phyloP scores from a whole-genome alignment of 2,329 filamentous ascomycete species.

The Coniella vitis region DNA sequence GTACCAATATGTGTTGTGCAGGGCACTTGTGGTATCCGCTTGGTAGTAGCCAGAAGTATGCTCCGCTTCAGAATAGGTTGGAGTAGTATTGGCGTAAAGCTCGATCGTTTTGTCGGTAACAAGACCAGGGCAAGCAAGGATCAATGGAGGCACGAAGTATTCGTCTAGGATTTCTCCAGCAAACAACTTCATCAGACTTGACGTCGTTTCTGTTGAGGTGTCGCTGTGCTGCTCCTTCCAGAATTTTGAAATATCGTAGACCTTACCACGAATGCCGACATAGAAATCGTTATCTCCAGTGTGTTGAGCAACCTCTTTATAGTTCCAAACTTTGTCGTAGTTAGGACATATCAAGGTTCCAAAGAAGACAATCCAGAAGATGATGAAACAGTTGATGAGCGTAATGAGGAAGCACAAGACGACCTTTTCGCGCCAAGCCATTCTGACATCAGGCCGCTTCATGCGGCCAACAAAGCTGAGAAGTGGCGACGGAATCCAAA shows the following conservation, averaged over 20 bases:
- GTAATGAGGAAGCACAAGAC: slow-evolving; percentile 75
- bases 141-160: slow-evolving; percentile 80
- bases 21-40: slow-evolving; percentile 45
- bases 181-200: slow-evolving; percentile 65
- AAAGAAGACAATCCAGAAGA: slow-evolving; percentile 91
- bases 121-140: slow-evolving; percentile 65
- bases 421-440: slow-evolving; percentile 96
- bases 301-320: slow-evolving; percentile 62
- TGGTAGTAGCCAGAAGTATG: slow-evolving; percentile 65
- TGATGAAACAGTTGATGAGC: slow-evolving; percentile 69
- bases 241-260: slow-evolving; percentile 90
- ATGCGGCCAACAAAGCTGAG: slow-evolving; percentile 82
- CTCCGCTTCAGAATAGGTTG: slow-evolving; percentile 45
- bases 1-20: slow-evolving; percentile 72
- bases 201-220: slow-evolving; percentile 51
- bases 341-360: slow-evolving; percentile 84
- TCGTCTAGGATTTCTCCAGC: slow-evolving; percentile 71
- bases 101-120: slow-evolving; percentile 50
- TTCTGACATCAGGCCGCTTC: slow-evolving; percentile 92
- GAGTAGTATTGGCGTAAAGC: slow-evolving; percentile 60
- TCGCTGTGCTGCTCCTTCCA: slow-evolving; percentile 83
- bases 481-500: slow-evolving; percentile 85
- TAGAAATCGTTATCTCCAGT: slow-evolving; percentile 70
- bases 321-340: slow-evolving; percentile 80
- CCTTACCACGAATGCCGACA: slow-evolving; percentile 78